Conservation (phyloP, 352 stramenopile species). For the Globisporangium emineosum region DNA sequence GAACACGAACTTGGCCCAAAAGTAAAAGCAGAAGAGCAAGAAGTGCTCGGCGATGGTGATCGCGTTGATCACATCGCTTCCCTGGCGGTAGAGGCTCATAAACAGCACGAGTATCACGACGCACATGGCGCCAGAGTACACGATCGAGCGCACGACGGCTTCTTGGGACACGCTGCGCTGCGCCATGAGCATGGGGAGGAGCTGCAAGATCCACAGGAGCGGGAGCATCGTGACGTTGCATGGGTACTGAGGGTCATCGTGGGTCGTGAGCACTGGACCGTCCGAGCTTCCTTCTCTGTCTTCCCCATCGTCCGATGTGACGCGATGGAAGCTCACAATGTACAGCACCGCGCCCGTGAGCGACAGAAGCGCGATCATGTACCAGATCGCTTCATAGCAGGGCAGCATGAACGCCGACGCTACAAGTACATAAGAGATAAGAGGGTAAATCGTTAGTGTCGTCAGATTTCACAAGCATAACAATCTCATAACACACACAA, state of each 20-base stretch:
- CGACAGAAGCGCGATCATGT: constrained; percentile 65
- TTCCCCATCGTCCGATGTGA: constrained; percentile 11
- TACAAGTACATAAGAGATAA: constrained; percentile 18
- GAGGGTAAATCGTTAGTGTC: neutral
- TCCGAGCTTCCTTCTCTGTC: constrained; percentile 10
- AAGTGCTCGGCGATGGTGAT: constrained; percentile 57
- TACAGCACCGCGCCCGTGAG: constrained; percentile 50
- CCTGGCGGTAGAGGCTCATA: constrained; percentile 56
- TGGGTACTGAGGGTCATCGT: constrained; percentile 36
- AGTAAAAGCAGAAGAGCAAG: constrained; percentile 62
- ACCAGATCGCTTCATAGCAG: constrained; percentile 85
- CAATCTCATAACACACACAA: neutral
- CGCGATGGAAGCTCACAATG: constrained; percentile 42
- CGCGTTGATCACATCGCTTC: constrained; percentile 37
- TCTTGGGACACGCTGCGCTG: constrained; percentile 78
- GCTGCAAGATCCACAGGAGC: constrained; percentile 69
- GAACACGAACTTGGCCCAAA: constrained; percentile 79
- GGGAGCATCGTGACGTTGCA: constrained; percentile 57
- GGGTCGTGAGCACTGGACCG: constrained; percentile 15
- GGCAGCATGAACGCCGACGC: constrained; percentile 85
- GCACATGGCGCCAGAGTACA: constrained; percentile 63
- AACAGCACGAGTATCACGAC: constrained; percentile 54
- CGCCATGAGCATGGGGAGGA: constrained; percentile 84
- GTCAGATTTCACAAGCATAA: neutral
- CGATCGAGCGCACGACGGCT: constrained; percentile 65